Percentiles rank a stretch among this genome's conserved stretches.
Evolutionary conservation across 352 stramenopile genomes (phyloP).

Genomic region (Pythium aristosporum): DNA sequence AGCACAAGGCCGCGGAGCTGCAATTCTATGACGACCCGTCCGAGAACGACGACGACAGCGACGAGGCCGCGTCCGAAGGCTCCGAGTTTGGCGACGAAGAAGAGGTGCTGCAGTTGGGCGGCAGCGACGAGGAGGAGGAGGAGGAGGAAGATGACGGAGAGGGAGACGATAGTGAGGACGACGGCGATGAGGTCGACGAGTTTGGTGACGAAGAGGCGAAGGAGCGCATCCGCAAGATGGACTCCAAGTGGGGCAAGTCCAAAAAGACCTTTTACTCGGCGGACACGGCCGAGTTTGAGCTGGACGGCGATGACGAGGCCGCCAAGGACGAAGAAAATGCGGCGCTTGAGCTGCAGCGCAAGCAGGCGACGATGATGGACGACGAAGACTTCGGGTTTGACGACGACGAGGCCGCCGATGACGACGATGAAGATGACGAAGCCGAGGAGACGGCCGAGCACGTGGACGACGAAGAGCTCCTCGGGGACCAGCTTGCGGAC

Average conservation of each 20-base stretch:
- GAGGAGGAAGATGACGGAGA: conserved; percentile 42
- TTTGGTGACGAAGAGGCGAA: conserved; percentile 65
- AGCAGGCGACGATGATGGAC: conserved; percentile 84
- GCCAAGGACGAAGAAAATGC: conserved; percentile 84
- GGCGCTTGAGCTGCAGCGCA: conserved; percentile 79
- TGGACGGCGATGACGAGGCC: conserved; percentile 76
- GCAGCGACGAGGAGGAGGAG: conserved; percentile 41
- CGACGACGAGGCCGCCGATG: conserved; percentile 26
- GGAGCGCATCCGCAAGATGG: conserved; percentile 73
- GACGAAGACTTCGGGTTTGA: conserved; percentile 85
- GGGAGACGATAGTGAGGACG: conserved; percentile 28
- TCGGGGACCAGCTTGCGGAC: conserved; percentile 72
- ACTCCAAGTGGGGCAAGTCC: conserved; percentile 84
- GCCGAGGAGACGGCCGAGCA: conserved; percentile 36
- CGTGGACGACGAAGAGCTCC: conserved; percentile 67
- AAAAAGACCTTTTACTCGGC: conserved; percentile 87
- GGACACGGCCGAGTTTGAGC: conserved; percentile 79
- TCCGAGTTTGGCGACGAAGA: conserved; percentile 56
- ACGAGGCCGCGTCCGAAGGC: conserved; percentile 58
- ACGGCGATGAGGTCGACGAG: conserved; percentile 50
- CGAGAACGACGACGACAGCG: conserved; percentile 62
- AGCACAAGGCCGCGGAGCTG: conserved; percentile 68
- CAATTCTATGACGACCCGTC: conserved; percentile 85
- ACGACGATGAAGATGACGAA: conserved; percentile 44
- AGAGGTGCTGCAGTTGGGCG: conserved; percentile 66